phyloP scores from a whole-genome alignment of 306 rosid species.

The Ceratonia siliqua region DNA sequence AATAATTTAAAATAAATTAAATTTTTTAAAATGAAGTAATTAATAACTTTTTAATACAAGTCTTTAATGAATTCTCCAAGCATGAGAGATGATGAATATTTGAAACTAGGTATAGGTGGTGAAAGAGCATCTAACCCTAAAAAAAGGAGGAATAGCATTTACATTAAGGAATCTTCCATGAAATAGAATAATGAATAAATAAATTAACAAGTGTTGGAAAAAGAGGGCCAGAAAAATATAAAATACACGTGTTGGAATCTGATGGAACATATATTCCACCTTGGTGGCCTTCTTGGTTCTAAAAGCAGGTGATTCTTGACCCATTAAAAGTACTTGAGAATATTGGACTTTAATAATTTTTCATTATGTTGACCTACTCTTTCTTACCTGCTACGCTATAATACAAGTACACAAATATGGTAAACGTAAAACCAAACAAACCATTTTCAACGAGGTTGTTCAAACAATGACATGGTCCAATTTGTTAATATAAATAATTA shows the following conservation, averaged over 20 bases:
- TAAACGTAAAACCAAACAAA: too few species aligned
- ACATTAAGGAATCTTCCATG: not conserved
- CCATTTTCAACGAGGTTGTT: too few species aligned
- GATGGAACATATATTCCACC: conserved; percentile 9
- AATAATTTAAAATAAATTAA: too few species aligned
- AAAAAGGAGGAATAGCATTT: not conserved
- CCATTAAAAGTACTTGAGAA: not conserved
- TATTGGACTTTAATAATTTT: conserved; percentile 28
- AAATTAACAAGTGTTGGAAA: not conserved
- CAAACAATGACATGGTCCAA: too few species aligned
- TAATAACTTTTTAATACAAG: too few species aligned
- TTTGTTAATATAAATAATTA: too few species aligned
- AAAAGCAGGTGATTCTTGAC: conserved; percentile 37
- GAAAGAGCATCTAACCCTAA: too few species aligned
- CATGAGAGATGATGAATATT: too few species aligned
- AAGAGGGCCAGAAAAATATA: conserved; percentile 13
- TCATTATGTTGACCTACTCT: conserved; percentile 17
- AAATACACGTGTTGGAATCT: conserved; percentile 43
- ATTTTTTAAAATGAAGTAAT: too few species aligned
- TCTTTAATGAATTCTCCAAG: too few species aligned
- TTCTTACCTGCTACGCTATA: conserved; percentile 35
- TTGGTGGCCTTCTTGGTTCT: conserved; percentile 22
- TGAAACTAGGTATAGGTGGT: too few species aligned
- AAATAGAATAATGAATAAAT: not conserved
- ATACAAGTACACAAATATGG: conserved; percentile 19